Evolutionary conservation across 306 rosid species (phyloP).

Genomic region (Sesbania bispinosa): DNA sequence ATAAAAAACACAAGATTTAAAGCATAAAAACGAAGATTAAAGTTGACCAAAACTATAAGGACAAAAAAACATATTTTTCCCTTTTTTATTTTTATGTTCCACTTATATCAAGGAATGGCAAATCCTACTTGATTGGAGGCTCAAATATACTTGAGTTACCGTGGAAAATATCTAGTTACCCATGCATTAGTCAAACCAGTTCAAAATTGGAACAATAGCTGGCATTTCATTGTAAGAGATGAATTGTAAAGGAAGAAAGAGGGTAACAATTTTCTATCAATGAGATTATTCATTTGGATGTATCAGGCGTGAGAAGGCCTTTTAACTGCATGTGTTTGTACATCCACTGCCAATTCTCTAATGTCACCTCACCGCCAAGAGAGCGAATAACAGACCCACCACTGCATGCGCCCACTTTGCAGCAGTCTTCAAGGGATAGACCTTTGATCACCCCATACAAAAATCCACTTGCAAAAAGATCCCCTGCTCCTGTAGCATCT

Average conservation of each 20-base stretch:
- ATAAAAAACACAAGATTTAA: no score
- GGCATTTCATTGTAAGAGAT: slow-evolving; percentile 15
- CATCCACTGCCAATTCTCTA: slow-evolving; percentile 79
- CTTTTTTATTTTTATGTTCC: no score
- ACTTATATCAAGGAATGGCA: no score
- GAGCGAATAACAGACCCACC: slow-evolving; percentile 78
- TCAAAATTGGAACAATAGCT: slow-evolving; percentile 10
- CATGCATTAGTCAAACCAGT: slow-evolving; percentile 11
- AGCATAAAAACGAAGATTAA: no score
- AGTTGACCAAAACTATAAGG: no score
- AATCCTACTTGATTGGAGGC: no score
- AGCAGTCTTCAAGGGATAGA: slow-evolving; percentile 69
- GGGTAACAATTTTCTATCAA: background rate
- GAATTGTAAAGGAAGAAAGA: background rate
- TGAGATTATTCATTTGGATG: slow-evolving; percentile 22
- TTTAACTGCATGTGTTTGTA: slow-evolving; percentile 67
- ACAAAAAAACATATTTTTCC: no score
- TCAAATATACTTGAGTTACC: no score
- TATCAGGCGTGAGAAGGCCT: slow-evolving; percentile 52
- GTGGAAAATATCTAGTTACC: no score
- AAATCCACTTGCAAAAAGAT: slow-evolving; percentile 88
- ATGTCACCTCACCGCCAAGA: slow-evolving; percentile 78
- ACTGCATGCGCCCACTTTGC: slow-evolving; percentile 82
- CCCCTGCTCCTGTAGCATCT: slow-evolving; percentile 93
- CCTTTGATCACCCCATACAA: slow-evolving; percentile 76